Evolutionary conservation across 768 basidiomycete species (phyloP).

Genomic region (Psilocybe azurescens): DNA sequence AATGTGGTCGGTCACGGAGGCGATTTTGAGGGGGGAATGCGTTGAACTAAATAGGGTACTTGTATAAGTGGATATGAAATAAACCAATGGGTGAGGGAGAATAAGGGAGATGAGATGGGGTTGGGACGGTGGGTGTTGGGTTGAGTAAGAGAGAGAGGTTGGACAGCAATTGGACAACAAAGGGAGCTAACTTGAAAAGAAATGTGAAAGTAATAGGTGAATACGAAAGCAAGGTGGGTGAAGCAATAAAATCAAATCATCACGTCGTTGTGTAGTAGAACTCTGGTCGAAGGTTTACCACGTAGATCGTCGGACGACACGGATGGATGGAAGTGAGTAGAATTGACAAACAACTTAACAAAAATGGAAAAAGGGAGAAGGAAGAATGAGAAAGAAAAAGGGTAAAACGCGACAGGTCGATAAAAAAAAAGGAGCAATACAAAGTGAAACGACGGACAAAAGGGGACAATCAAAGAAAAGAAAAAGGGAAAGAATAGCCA

Average conservation of each 20-base stretch:
- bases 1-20: neutral
- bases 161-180: conserved; percentile 2
- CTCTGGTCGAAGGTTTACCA: neutral
- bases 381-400: conserved; percentile 17
- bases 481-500: neutral
- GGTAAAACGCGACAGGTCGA: neutral
- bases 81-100: neutral
- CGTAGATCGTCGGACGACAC: neutral
- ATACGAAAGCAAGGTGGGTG: neutral
- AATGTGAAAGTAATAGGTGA: neutral
- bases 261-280: neutral
- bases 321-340: conserved; percentile 8
- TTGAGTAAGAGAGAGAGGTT: neutral
- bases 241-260: neutral
- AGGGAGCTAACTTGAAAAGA: neutral
- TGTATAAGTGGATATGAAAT: neutral
- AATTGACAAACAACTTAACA: conserved; percentile 12
- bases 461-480: neutral
- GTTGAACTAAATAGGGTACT: conserved; percentile 3
- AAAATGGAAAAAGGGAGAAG: conserved; percentile 9
- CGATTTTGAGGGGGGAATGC: neutral
- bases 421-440: conserved; percentile 6
- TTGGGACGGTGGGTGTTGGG: neutral
- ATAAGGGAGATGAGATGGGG: neutral
- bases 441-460: neutral